Evolutionary conservation across 495 filamentous ascomycete genomes (phyloP).

Genomic region (Cudoniella acicularis): DNA sequence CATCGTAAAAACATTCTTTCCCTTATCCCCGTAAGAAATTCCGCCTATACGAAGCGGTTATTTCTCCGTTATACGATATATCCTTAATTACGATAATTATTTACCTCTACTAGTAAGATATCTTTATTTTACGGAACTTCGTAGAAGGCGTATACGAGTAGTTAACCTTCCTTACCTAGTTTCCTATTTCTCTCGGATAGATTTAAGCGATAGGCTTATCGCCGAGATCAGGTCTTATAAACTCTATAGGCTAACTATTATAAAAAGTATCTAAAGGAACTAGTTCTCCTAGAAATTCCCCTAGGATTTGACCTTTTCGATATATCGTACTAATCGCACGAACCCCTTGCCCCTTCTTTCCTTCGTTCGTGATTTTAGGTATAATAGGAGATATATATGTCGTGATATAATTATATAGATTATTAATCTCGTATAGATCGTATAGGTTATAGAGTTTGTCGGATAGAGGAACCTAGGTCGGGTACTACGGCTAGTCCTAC

Average conservation of each 20-base stretch:
- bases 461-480: not conserved
- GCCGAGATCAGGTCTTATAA: not conserved
- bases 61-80: not conserved
- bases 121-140: not conserved
- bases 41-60: not conserved
- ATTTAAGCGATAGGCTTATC: slow-evolving; percentile 1
- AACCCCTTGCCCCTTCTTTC: not conserved
- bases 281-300: not conserved
- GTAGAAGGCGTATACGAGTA: not conserved
- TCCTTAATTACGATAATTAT: not conserved
- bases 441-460: not conserved
- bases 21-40: slow-evolving; percentile 2
- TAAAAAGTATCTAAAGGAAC: not conserved
- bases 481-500: not conserved
- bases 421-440: not conserved
- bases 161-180: not conserved
- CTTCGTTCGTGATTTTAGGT: slow-evolving; percentile 1
- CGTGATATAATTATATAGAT: not conserved
- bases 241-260: not conserved
- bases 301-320: not conserved
- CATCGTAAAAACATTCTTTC: not conserved
- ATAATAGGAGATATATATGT: not conserved
- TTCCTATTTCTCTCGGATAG: not conserved
- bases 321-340: not conserved
- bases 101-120: not conserved